phyloP scores from a whole-genome alignment of 441 rosid genomes.

The Adansonia madagascariensis region DNA sequence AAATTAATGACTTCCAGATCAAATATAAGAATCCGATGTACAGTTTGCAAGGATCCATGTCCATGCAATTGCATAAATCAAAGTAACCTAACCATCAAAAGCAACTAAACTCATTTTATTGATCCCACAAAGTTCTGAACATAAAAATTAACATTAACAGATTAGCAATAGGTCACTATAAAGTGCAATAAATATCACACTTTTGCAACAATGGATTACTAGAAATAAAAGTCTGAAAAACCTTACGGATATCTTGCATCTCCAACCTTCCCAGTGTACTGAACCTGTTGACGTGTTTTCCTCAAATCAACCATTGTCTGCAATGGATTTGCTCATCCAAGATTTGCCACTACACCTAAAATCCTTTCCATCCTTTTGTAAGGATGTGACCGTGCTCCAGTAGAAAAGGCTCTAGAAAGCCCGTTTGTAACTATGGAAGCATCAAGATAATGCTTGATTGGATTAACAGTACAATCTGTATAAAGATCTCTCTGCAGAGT shows the following conservation, averaged over 20 bases:
- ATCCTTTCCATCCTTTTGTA: slow-evolving; percentile 78
- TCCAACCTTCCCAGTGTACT: slow-evolving; percentile 90
- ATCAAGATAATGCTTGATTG: slow-evolving; percentile 82
- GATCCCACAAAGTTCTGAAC: slow-evolving; percentile 7
- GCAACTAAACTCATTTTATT: not conserved
- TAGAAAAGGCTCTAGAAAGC: slow-evolving; percentile 85
- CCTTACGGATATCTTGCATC: slow-evolving; percentile 98
- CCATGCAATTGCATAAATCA: not conserved
- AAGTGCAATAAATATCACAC: not conserved
- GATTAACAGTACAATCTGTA: slow-evolving; percentile 61
- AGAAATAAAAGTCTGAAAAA: slow-evolving; percentile 10
- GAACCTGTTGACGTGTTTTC: slow-evolving; percentile 81
- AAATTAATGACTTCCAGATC: not conserved
- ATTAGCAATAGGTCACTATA: not conserved
- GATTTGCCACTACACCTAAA: slow-evolving; percentile 86
- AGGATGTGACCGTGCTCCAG: slow-evolving; percentile 97
- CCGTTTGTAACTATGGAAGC: slow-evolving; percentile 90
- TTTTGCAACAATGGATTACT: slow-evolving; percentile 15
- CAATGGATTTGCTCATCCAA: slow-evolving; percentile 85
- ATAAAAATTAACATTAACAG: not conserved
- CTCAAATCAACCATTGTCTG: slow-evolving; percentile 85
- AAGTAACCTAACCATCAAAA: slow-evolving; percentile 12
- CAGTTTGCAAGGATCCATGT: slow-evolving; percentile 4
- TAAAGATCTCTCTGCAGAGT: slow-evolving; percentile 73
- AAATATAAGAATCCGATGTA: not conserved